phyloP scores from a whole-genome alignment of 805 yeast species.

The Metschnikowia continentalis region DNA sequence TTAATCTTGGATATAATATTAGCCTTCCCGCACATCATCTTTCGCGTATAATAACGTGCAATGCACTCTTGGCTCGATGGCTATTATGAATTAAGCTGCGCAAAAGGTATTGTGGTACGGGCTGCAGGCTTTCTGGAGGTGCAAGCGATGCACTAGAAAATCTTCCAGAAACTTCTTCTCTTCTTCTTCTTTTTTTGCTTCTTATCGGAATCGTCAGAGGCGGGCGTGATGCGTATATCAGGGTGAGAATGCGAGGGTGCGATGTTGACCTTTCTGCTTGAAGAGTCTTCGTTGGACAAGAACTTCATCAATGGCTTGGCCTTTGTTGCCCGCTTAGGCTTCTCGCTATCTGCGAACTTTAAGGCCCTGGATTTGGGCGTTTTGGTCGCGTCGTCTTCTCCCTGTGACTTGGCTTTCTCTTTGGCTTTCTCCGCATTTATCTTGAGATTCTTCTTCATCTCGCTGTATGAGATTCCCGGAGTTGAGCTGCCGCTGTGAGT shows the following conservation, averaged over 20 bases:
- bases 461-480: constrained; percentile 28
- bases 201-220: constrained; percentile 11
- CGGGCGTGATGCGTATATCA: constrained; percentile 20
- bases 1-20: no score
- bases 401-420: constrained; percentile 4
- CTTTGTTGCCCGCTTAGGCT: constrained; percentile 13
- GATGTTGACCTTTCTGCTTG: constrained; percentile 19
- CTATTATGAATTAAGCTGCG: neutral
- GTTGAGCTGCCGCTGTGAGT: constrained; percentile 8
- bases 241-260: constrained; percentile 41
- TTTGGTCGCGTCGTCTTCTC: neutral
- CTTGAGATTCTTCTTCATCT: constrained; percentile 28
- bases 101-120: neutral
- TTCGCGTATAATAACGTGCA: neutral
- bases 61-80: neutral
- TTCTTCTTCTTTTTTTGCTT: constrained; percentile 27
- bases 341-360: constrained; percentile 23
- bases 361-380: constrained; percentile 27
- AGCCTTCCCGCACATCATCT: neutral
- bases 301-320: constrained; percentile 26
- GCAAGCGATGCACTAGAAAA: constrained; percentile 16
- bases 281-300: constrained; percentile 35
- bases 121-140: no score
- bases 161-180: constrained; percentile 32
- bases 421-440: constrained; percentile 16